Percentiles rank a stretch among this genome's conserved stretches.
These are phyloP conservation scores for Talaromyces islandicus DNA, from an alignment of 2,329 filamentous ascomycete genomes.

Conservation along the genomic window DNA sequence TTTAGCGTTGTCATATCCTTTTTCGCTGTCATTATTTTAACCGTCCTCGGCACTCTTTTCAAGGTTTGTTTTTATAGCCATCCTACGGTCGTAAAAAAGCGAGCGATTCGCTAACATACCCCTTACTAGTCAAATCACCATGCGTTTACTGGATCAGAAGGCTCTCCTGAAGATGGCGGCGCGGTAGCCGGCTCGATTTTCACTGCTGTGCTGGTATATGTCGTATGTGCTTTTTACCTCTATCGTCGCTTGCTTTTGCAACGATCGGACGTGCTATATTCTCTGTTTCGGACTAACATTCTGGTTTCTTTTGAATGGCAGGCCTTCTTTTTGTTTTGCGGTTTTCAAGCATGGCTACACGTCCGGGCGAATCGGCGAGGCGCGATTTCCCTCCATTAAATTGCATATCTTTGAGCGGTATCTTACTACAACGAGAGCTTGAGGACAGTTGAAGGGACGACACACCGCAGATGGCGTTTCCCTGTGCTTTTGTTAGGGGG, in stretches of 20 bases:
- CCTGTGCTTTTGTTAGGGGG: not conserved
- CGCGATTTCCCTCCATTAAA: constrained; percentile 66
- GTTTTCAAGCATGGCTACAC: constrained; percentile 81
- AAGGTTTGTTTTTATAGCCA: constrained; percentile 44
- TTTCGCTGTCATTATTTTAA: constrained; percentile 61
- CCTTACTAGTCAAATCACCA: constrained; percentile 60
- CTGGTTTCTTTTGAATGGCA: constrained; percentile 30
- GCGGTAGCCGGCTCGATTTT: constrained; percentile 83
- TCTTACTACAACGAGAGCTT: not conserved
- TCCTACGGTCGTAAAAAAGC: not conserved
- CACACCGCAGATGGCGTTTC: not conserved
- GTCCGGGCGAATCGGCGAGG: constrained; percentile 75
- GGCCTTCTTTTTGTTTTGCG: constrained; percentile 89
- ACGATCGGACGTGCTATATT: constrained; percentile 10
- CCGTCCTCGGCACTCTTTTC: constrained; percentile 66
- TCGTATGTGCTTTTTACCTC: constrained; percentile 53
- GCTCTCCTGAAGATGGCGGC: constrained; percentile 64
- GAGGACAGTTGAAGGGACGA: not conserved
- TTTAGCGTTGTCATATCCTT: constrained; percentile 63
- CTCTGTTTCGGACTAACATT: not conserved
- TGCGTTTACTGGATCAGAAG: constrained; percentile 69
- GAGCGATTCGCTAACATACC: not conserved
- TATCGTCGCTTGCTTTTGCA: constrained; percentile 4
- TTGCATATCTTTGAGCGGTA: not conserved
- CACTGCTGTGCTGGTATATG: constrained; percentile 80